These are phyloP conservation scores for Casuarina glauca DNA, from an alignment of 306 rosid species.

Conservation along the genomic window DNA sequence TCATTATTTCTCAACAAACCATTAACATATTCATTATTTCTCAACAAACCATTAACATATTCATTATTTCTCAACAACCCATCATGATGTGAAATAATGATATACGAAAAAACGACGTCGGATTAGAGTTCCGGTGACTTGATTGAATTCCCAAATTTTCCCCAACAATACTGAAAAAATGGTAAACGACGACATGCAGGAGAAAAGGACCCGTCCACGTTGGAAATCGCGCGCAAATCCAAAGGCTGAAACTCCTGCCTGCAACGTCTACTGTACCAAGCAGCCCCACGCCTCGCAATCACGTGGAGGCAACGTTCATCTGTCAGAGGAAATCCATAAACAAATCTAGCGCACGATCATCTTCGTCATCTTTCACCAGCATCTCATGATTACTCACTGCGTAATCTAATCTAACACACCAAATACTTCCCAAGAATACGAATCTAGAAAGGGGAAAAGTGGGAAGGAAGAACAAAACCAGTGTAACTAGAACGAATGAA, in stretches of 20 bases:
- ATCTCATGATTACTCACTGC: neutral
- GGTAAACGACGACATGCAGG: no score
- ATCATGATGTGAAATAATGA: no score
- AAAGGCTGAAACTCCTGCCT: neutral
- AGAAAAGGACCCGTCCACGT: no score
- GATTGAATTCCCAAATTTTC: no score
- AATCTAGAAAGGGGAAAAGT: neutral
- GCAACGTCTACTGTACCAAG: neutral
- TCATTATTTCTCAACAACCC: no score
- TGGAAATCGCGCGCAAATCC: no score
- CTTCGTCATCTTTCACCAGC: constrained; percentile 1
- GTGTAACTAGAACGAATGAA: neutral
- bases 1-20: no score
- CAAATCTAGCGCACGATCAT: neutral
- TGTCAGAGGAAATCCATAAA: constrained; percentile 8
- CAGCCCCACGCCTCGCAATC: neutral
- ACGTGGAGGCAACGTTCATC: constrained; percentile 20
- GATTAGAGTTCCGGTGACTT: no score
- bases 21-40: no score
- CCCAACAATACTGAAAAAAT: neutral
- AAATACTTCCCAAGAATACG: neutral
- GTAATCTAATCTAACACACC: neutral
- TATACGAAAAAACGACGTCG: no score
- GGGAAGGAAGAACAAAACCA: neutral
- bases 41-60: no score